Base-by-base conservation (phyloP, 169 alveolate genomes). In the Neospora caninum region DNA sequence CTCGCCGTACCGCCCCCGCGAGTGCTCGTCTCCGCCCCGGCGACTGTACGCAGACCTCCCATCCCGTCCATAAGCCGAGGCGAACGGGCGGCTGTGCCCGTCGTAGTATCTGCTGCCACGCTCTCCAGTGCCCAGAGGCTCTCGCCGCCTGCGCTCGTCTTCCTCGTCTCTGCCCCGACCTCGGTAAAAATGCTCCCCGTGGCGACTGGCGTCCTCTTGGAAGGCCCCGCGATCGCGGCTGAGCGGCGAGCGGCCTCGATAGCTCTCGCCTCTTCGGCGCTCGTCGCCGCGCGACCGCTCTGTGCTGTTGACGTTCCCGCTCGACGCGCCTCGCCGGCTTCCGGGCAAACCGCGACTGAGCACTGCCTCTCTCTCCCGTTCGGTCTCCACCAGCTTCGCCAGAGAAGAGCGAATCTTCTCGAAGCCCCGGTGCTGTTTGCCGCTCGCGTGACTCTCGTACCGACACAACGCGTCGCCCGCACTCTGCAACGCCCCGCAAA, bases 401-500 rank as follows among this genome's bases (percentile, higher is more conserved):
- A 94, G 39, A 36, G 67, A 64, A 0, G 92, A 22, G 0, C 95
- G 84, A 27, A 94, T 88, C 45, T 64, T 39, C 93, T 94, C 95
- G n/a, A 87, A 94, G 41, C 95, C 97, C 80, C 95, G 92, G 84
- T 96, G 97, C 94, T 96, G 97, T 88, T 95, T 96, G 13, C 97
- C 97, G 67, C 92, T 91, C 13, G 93, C 94, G 53, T 96, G 97
- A 42, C 95, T 94, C 82, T 96, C 97, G 88, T 94, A 94, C 13
- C 96, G 94, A 54, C 95, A 96, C 36, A 94, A 42, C 58, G 94
- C 88, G 80, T 96, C 97, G 6, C 95, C 97, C 6, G 94, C 92
- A n/a, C 97, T 91, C 89, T 96, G 96, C 96, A 96, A 94, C 41
- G 97, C 97, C 22, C 97, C 97, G 78, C 97, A 96, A 39, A 95